Conservation (phyloP, 2,329 filamentous ascomycete species). For the Fusarium keratoplasticum region DNA sequence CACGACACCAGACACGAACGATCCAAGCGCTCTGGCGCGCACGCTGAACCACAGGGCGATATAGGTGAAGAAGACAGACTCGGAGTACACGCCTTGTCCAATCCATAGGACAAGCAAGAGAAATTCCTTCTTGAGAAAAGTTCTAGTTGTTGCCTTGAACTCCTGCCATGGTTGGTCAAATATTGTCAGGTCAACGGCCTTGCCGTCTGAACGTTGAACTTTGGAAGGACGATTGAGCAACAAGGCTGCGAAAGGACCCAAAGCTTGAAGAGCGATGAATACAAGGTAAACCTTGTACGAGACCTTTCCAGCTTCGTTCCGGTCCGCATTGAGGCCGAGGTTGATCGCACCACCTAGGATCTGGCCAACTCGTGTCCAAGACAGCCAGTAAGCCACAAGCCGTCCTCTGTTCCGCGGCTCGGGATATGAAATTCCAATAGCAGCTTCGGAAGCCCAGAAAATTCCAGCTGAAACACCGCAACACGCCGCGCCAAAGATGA, state of each 20-base stretch:
- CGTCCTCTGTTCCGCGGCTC: constrained; percentile 72
- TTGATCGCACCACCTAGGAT: constrained; percentile 74
- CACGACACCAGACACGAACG: constrained; percentile 74
- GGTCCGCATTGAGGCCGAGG: constrained; percentile 69
- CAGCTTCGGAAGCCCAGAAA: constrained; percentile 51
- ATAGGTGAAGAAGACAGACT: constrained; percentile 67
- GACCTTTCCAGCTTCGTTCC: constrained; percentile 67
- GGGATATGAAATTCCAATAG: constrained; percentile 67
- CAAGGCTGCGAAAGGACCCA: constrained; percentile 69
- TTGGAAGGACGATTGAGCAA: constrained; percentile 67
- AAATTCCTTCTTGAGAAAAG: constrained; percentile 70
- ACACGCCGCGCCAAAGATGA: constrained; percentile 55
- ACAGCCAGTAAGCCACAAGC: constrained; percentile 73
- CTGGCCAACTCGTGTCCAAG: constrained; percentile 64
- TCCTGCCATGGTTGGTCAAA: constrained; percentile 65
- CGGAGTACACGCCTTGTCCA: constrained; percentile 72
- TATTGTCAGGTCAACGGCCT: constrained; percentile 67
- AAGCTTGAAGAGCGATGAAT: constrained; percentile 74
- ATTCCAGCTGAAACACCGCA: constrained; percentile 55
- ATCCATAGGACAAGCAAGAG: constrained; percentile 73
- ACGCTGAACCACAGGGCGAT: constrained; percentile 72
- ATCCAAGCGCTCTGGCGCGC: constrained; percentile 69
- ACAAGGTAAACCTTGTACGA: constrained; percentile 74
- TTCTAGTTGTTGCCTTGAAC: constrained; percentile 64
- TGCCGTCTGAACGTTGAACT: constrained; percentile 72